phyloP scores from a whole-genome alignment of 1,284 basidiomycete genomes.

The Hemileia vastatrix region DNA sequence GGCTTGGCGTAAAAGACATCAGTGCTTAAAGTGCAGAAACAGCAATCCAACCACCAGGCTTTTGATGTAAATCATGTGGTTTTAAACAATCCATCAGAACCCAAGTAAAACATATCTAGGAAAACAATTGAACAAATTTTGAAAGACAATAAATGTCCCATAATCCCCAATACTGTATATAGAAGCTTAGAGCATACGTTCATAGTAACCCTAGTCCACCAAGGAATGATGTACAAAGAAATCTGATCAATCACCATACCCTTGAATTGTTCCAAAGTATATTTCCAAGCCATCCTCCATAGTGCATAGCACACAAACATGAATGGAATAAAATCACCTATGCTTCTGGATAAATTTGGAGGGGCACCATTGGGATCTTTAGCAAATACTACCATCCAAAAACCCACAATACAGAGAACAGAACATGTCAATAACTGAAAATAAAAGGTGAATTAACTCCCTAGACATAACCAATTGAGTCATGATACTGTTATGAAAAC shows the following conservation, averaged over 20 bases:
- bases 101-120: background rate
- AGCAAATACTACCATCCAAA: conserved; percentile 1
- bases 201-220: conserved; percentile 40
- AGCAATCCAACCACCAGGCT: conserved; percentile 1
- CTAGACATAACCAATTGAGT: too few species aligned
- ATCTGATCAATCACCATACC: conserved; percentile 32
- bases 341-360: conserved; percentile 34
- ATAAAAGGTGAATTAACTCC: too few species aligned
- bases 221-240: conserved; percentile 35
- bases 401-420: conserved; percentile 21
- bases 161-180: background rate
- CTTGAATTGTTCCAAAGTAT: conserved; percentile 33
- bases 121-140: background rate
- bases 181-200: conserved; percentile 27
- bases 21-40: background rate
- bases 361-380: conserved; percentile 23
- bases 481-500: too few species aligned
- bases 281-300: conserved; percentile 34
- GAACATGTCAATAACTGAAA: too few species aligned
- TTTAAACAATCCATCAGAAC: conserved; percentile 9
- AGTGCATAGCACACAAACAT: conserved; percentile 40
- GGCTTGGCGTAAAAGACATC: background rate
- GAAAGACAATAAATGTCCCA: background rate
- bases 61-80: conserved; percentile 8
- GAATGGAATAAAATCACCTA: conserved; percentile 40